Conservation (phyloP, 192 early-diverging fungal genomes). For the Coemansia sp. region DNA sequence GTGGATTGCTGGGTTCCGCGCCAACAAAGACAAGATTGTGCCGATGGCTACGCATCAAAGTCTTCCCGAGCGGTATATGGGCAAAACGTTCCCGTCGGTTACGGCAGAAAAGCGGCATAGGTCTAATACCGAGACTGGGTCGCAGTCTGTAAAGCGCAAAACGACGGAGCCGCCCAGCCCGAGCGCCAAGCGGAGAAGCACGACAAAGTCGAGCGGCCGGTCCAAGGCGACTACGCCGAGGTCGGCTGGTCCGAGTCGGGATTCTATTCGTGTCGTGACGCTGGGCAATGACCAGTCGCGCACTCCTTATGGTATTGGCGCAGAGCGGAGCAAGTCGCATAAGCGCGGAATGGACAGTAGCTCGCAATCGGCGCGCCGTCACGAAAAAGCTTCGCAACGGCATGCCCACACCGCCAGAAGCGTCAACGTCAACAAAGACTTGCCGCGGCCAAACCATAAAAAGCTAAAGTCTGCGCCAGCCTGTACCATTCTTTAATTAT, state of each 20-base stretch:
- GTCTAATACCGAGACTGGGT: conserved; percentile 6
- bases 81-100: neutral
- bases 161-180: conserved; percentile 2
- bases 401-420: neutral
- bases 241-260: neutral
- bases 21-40: conserved; percentile 8
- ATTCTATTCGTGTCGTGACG: conserved; percentile 5
- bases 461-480: conserved; percentile 2
- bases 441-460: conserved; percentile 30
- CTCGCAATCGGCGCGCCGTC: neutral
- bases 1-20: conserved; percentile 32
- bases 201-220: neutral
- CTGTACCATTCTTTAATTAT: conserved; percentile 24
- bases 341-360: neutral
- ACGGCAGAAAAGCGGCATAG: conserved; percentile 2
- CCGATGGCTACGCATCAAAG: conserved; percentile 19
- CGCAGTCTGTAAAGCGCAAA: conserved; percentile 9
- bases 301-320: neutral
- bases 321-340: neutral
- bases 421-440: conserved; percentile 30
- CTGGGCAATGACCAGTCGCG: neutral
- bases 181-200: conserved; percentile 13
- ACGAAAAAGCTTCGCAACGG: neutral
- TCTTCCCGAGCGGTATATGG: conserved; percentile 34
- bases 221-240: neutral